Evolutionary conservation across 2,329 filamentous ascomycete genomes (phyloP).

Genomic region (Apiospora koreana): DNA sequence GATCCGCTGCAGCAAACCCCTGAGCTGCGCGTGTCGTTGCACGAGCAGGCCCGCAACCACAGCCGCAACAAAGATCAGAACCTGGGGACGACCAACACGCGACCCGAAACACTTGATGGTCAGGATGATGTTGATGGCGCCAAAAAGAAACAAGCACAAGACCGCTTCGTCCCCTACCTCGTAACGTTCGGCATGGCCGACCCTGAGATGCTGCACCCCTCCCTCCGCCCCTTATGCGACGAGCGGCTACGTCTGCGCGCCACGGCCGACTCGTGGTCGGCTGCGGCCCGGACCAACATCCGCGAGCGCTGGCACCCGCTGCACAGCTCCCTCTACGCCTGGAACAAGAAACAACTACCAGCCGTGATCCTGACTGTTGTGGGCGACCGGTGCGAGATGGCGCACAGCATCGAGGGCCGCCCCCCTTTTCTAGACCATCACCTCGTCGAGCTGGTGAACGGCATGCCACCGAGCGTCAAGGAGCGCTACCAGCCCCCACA

Average conservation of each 20-base stretch:
- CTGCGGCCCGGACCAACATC: constrained; percentile 12
- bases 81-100: neutral
- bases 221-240: neutral
- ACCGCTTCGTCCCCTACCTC: neutral
- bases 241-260: neutral
- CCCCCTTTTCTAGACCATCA: constrained; percentile 22
- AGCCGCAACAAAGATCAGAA: neutral
- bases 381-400: constrained; percentile 23
- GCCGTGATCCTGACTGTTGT: constrained; percentile 18
- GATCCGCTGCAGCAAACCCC: constrained; percentile 12
- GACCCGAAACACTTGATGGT: neutral
- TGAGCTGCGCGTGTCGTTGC: constrained; percentile 12
- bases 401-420: constrained; percentile 22
- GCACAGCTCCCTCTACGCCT: constrained; percentile 19
- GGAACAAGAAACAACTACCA: constrained; percentile 18
- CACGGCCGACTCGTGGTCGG: neutral
- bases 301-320: constrained; percentile 19
- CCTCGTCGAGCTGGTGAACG: constrained; percentile 18
- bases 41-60: neutral
- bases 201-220: neutral
- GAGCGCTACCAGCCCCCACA: constrained; percentile 16
- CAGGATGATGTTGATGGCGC: neutral
- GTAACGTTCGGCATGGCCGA: neutral
- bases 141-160: neutral
- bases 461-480: constrained; percentile 20